A percentile compares a stretch with the other conserved stretches of the same genome.
Conservation (phyloP, 805 yeast genomes). For the Zygosaccharomyces pseudorouxii region DNA sequence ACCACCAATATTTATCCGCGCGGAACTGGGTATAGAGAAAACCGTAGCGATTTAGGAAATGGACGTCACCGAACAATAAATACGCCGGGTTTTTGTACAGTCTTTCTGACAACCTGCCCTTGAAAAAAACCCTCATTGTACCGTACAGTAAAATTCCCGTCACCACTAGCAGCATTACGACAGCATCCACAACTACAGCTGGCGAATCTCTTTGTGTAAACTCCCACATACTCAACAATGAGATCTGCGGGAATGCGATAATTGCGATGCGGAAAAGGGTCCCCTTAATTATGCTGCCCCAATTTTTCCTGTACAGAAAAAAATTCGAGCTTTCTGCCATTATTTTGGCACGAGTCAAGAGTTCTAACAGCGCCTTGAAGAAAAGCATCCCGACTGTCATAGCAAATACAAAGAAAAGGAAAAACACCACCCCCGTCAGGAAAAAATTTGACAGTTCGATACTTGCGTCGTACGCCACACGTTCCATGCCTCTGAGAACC, state of each 20-base stretch:
- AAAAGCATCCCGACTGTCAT: constrained; percentile 50
- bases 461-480: constrained; percentile 79
- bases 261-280: constrained; percentile 76
- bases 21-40: constrained; percentile 87
- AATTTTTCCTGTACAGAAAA: constrained; percentile 71
- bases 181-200: constrained; percentile 78
- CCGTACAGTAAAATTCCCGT: constrained; percentile 65
- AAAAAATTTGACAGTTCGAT: constrained; percentile 85
- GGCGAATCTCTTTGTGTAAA: constrained; percentile 77
- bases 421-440: constrained; percentile 80
- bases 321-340: constrained; percentile 59
- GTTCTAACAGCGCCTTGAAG: constrained; percentile 68
- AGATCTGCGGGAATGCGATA: constrained; percentile 83
- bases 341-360: constrained; percentile 50
- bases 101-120: constrained; percentile 66
- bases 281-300: constrained; percentile 85
- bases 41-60: constrained; percentile 80
- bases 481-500: constrained; percentile 83
- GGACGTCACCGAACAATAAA: constrained; percentile 77
- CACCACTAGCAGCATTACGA: constrained; percentile 56
- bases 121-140: constrained; percentile 61
- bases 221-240: constrained; percentile 84
- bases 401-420: constrained; percentile 68
- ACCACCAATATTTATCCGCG: constrained; percentile 83
- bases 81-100: constrained; percentile 90